Conservation (phyloP, 1,139 yeast genomes). For the Geotrichum reessii region DNA sequence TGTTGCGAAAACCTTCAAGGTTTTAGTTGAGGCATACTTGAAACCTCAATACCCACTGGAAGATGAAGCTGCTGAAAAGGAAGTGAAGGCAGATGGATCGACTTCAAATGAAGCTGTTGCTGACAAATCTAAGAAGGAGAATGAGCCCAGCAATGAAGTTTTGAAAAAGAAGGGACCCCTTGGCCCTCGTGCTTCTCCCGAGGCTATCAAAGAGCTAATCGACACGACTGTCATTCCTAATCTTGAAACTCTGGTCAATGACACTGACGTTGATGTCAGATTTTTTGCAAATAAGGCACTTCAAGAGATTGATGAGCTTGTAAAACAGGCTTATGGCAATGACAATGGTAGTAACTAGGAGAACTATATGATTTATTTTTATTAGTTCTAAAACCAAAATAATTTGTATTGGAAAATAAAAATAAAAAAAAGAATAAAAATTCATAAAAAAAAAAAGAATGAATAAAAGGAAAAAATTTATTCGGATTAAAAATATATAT, state of each 20-base stretch:
- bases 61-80: constrained; percentile 12
- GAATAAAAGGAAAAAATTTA: neutral
- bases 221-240: constrained; percentile 55
- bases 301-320: constrained; percentile 30
- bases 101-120: neutral
- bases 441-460: neutral
- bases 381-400: neutral
- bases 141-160: constrained; percentile 1
- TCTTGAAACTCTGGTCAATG: constrained; percentile 60
- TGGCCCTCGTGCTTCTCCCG: constrained; percentile 19
- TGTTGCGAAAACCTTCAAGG: constrained; percentile 77
- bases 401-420: neutral
- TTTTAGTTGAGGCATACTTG: constrained; percentile 50
- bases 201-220: constrained; percentile 41
- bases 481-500: neutral
- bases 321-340: constrained; percentile 12
- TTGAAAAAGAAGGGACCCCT: constrained; percentile 15
- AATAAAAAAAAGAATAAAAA: neutral
- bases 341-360: neutral
- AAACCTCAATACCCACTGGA: constrained; percentile 24
- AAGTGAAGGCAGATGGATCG: neutral
- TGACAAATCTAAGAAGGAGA: constrained; percentile 15
- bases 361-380: neutral
- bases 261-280: constrained; percentile 83
- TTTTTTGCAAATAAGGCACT: constrained; percentile 64